Evolutionary conservation across 345 rosid species (phyloP), one percentile per base, ranked within the genome.

Genomic region (Linum tenue): DNA sequence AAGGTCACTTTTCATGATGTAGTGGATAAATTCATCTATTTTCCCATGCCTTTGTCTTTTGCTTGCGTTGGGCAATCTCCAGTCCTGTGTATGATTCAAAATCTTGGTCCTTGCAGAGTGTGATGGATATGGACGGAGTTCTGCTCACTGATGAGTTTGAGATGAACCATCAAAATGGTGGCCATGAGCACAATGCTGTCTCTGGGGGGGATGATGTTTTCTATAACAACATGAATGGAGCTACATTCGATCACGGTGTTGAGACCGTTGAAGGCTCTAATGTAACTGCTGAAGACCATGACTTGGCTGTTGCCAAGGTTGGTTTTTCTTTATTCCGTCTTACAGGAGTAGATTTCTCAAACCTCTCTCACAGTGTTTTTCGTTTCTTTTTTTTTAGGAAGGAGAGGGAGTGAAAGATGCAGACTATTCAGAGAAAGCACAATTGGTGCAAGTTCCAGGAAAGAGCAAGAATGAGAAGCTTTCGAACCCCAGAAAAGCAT

Each of bases 41-140:
- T n/a, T 9, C n/a, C 56, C 12, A 51, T 8, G 56, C 56, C n/a
- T n/a, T 10, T 22, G 39, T 16, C 2, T 22, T 22, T n/a, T 35
- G 7, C 15, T 58, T 22, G 36, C 11, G 14, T 37, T 37, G 36
- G 7, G 59, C 59, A 56, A 5, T 5, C 8, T 56, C 59, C 36
- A 56, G 59, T 56, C 22, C 36, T 58, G 31, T 22, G 31, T 22
- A 22, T 22, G 31, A 22, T 22, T 22, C 16, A 58, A 22, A 15
- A 48, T 9, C 14, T 48, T 48, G 9, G 53, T 48, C 3, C 14
- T 48, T 48, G 53, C 53, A 48, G 53, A 37, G 72, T 68, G 59
- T 39, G 66, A 92, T 92, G 96, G 94, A 90, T 48, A 66, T 81
- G 14, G 85, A 81, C 63, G 67, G 57, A 61, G 35, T 66, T 37